Conservation (phyloP, 108 stramenopile genomes). For the Ochromonas danica region DNA sequence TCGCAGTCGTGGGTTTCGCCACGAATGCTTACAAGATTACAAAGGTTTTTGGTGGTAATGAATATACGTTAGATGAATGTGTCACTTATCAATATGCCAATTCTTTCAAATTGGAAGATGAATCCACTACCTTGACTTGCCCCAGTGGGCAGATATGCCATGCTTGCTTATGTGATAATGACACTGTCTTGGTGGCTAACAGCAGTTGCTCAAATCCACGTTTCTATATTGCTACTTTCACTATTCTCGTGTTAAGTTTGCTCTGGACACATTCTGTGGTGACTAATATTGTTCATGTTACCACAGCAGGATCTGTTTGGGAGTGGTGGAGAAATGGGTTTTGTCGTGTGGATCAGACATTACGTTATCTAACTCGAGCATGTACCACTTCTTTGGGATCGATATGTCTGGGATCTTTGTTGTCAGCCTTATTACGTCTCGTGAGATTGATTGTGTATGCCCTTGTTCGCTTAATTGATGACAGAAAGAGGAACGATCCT, state of each 20-base stretch:
- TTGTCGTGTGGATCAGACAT: conserved; percentile 62
- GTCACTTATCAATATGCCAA: not conserved
- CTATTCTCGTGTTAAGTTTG: not conserved
- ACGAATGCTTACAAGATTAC: not conserved
- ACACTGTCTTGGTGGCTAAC: not conserved
- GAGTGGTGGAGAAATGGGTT: conserved; percentile 78
- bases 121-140: conserved; percentile 5
- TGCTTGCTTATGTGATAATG: not conserved
- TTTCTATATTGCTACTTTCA: conserved; percentile 2
- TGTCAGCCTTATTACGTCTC: conserved; percentile 63
- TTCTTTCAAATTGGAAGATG: not conserved
- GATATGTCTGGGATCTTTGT: conserved; percentile 70
- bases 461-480: not conserved
- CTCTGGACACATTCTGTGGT: conserved; percentile 44
- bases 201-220: not conserved
- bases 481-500: too few species aligned
- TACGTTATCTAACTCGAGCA: conserved; percentile 56
- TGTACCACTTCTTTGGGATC: conserved; percentile 75
- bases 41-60: not conserved
- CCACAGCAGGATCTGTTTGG: conserved; percentile 74
- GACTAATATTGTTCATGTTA: conserved; percentile 70
- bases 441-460: not conserved
- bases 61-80: not conserved
- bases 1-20: conserved; percentile 2
- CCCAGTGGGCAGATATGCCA: not conserved